phyloP scores from a whole-genome alignment of 2,329 filamentous ascomycete species.

The Immersiporthe knoxdaviesiana region DNA sequence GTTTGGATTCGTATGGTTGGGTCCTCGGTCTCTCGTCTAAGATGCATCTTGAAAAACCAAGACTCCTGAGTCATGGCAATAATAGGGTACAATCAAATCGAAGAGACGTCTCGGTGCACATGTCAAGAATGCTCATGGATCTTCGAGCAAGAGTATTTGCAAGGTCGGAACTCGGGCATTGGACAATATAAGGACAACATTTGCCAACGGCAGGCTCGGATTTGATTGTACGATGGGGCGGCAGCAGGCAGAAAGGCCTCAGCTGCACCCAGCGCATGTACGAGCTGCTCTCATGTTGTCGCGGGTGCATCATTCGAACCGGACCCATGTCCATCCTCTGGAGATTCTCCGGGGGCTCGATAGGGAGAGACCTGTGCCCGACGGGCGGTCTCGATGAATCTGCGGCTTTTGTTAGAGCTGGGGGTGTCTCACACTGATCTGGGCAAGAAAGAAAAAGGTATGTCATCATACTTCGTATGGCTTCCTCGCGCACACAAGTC shows the following conservation, averaged over 20 bases:
- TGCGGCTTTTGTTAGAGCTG: constrained; percentile 1
- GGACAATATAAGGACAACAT: background rate
- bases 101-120: background rate
- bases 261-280: background rate
- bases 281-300: background rate
- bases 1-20: too few species aligned
- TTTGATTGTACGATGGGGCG: too few species aligned
- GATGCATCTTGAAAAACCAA: background rate
- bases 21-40: too few species aligned
- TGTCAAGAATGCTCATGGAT: too few species aligned
- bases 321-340: background rate
- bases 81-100: background rate
- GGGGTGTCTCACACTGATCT: too few species aligned
- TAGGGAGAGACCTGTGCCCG: constrained; percentile 16
- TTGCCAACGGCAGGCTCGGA: background rate
- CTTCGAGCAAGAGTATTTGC: background rate
- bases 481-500: constrained; percentile 65
- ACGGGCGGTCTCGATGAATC: constrained; percentile 25
- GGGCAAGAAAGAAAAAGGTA: background rate
- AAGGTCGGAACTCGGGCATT: background rate
- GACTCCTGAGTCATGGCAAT: background rate
- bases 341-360: background rate
- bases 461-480: constrained; percentile 63
- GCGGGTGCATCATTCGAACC: background rate
- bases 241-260: background rate